These are phyloP conservation scores for Scortechinia acanthostroma DNA, from an alignment of 2,329 filamentous ascomycete genomes.

Conservation along the genomic window DNA sequence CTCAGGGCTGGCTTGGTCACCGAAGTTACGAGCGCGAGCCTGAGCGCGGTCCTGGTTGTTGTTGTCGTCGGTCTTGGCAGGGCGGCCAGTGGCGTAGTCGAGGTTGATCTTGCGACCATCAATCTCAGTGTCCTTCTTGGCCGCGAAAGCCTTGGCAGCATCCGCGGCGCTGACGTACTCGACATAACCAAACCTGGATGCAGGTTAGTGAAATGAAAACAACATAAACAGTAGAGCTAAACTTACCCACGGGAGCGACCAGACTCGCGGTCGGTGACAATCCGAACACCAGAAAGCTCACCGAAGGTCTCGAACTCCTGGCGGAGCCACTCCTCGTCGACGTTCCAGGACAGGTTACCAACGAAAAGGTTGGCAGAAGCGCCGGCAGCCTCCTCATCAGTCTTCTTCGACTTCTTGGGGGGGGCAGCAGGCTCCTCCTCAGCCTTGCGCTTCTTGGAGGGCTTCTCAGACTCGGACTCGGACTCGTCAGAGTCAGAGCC, in stretches of 20 bases:
- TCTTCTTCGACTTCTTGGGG: constrained; percentile 63
- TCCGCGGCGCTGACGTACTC: constrained; percentile 68
- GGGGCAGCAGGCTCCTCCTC: constrained; percentile 36
- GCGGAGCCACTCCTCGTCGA: constrained; percentile 75
- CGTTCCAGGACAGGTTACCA: constrained; percentile 83
- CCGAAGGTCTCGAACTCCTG: constrained; percentile 77
- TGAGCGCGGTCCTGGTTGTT: constrained; percentile 41
- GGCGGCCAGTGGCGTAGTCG: constrained; percentile 67
- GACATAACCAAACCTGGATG: constrained; percentile 69
- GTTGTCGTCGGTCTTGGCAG: constrained; percentile 39
- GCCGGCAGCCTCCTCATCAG: constrained; percentile 36
- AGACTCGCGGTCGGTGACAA: constrained; percentile 75
- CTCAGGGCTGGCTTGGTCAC: constrained; percentile 73
- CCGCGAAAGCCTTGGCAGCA: constrained; percentile 66
- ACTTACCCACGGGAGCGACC: constrained; percentile 70
- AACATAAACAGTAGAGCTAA: too few relatives aligned
- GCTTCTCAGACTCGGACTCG: constrained; percentile 29
- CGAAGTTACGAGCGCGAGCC: constrained; percentile 43
- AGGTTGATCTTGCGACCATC: constrained; percentile 72
- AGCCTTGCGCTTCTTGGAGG: constrained; percentile 62
- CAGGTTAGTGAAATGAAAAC: not conserved
- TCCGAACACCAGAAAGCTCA: constrained; percentile 65
- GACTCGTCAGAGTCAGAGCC: constrained; percentile 32
- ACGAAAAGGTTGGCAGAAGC: constrained; percentile 70
- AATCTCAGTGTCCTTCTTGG: constrained; percentile 68